Percentiles rank a stretch among this genome's conserved stretches.
Evolutionary conservation across 1,284 basidiomycete species (phyloP).

Genomic region (Kwoniella shivajii): DNA sequence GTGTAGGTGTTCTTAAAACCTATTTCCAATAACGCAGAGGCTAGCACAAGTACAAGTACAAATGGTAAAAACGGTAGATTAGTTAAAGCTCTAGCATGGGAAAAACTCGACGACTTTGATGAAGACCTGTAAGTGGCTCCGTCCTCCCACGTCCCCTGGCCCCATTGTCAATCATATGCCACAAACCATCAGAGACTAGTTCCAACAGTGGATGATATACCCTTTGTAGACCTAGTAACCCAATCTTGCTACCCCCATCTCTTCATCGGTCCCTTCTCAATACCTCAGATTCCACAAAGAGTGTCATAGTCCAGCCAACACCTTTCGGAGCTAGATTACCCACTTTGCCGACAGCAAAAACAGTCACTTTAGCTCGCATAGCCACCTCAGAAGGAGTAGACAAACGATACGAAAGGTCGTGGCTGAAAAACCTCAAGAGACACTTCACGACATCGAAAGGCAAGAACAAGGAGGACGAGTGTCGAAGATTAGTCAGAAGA

Average conservation of each 20-base stretch:
- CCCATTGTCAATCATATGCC: neutral
- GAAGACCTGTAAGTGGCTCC: conserved; percentile 35
- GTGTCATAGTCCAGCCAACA: conserved; percentile 48
- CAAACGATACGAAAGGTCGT: conserved; percentile 70
- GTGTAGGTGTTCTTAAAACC: neutral
- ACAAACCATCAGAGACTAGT: neutral
- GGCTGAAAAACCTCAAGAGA: conserved; percentile 67
- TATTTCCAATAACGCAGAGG: neutral
- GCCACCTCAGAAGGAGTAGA: conserved; percentile 77
- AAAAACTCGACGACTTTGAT: conserved; percentile 50
- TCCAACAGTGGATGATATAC: too few species aligned
- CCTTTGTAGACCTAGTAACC: conserved; percentile 55
- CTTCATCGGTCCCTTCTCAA: conserved; percentile 37
- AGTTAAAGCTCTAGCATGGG: conserved; percentile 63
- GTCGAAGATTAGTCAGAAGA: conserved; percentile 66
- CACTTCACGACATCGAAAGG: conserved; percentile 61
- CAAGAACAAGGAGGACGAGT: conserved; percentile 16
- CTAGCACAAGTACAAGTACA: conserved; percentile 45
- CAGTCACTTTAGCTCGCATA: conserved; percentile 78
- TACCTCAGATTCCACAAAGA: conserved; percentile 20
- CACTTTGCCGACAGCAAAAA: conserved; percentile 69
- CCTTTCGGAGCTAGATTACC: conserved; percentile 57
- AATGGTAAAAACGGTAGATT: conserved; percentile 47
- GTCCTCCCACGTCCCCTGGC: neutral
- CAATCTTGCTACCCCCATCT: conserved; percentile 59